Conservation (phyloP, 176 grass and related monocot species). For the Aegilops speltoides region DNA sequence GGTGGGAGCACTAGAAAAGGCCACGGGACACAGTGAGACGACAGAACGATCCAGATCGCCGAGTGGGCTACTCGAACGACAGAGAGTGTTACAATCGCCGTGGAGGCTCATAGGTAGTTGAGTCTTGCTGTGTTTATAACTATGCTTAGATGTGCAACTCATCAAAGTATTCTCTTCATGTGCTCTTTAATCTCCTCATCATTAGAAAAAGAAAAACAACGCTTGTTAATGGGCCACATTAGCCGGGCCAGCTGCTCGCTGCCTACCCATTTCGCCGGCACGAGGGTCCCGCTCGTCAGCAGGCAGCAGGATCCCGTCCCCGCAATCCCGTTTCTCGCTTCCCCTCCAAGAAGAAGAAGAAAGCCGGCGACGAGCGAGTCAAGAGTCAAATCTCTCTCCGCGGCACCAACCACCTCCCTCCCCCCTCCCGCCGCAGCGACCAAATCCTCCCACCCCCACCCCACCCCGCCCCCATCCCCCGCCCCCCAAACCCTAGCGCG, state of each 20-base stretch:
- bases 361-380: neutral
- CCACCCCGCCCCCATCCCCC: neutral
- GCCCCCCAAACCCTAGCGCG: constrained; percentile 19
- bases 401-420: neutral
- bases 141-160: too few species aligned
- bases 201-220: too few species aligned
- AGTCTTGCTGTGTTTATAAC: too few species aligned
- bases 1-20: too few species aligned
- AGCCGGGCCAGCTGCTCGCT: neutral
- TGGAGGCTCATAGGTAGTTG: too few species aligned
- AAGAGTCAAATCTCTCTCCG: constrained; percentile 14
- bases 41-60: too few species aligned
- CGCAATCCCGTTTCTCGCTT: neutral
- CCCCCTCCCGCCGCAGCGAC: neutral
- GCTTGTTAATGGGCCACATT: too few species aligned
- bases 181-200: too few species aligned
- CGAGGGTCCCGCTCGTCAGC: neutral
- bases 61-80: too few species aligned
- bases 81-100: too few species aligned
- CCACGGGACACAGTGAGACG: too few species aligned
- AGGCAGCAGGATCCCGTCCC: neutral
- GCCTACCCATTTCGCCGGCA: neutral
- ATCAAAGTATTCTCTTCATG: too few species aligned
- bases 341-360: neutral
- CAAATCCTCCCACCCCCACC: neutral